phyloP scores from a whole-genome alignment of 768 basidiomycete species.

The Tricholoma flavovirens region DNA sequence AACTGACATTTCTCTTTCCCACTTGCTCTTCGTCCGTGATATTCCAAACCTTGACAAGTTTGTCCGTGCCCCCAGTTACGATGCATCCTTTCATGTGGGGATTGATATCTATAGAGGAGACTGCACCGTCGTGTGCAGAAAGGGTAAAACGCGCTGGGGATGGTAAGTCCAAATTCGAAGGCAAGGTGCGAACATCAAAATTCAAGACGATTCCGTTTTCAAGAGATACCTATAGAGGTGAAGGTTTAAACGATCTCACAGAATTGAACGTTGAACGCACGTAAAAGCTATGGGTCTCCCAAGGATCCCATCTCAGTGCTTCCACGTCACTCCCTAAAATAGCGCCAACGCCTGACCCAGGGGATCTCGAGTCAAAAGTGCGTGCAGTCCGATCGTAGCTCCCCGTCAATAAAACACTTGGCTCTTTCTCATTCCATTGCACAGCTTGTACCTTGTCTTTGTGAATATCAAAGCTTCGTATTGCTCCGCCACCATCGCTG shows the following conservation, averaged over 20 bases:
- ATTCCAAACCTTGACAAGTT: slow-evolving; percentile 96
- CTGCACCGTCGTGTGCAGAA: slow-evolving; percentile 88
- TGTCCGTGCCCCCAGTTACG: slow-evolving; percentile 92
- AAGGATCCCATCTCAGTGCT: slow-evolving; percentile 92
- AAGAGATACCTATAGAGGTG: slow-evolving; percentile 64
- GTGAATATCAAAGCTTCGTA: slow-evolving; percentile 81
- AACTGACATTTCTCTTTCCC: slow-evolving; percentile 69
- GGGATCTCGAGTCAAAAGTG: slow-evolving; percentile 87
- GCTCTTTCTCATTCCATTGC: slow-evolving; percentile 88
- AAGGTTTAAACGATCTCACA: not conserved
- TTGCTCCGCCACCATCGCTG: slow-evolving; percentile 53
- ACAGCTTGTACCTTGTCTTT: slow-evolving; percentile 96
- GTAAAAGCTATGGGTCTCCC: slow-evolving; percentile 83
- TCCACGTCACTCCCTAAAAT: slow-evolving; percentile 90
- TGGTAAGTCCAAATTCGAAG: slow-evolving; percentile 57
- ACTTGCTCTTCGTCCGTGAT: slow-evolving; percentile 57
- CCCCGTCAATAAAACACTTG: slow-evolving; percentile 87
- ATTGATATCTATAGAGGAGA: slow-evolving; percentile 86
- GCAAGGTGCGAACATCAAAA: slow-evolving; percentile 83
- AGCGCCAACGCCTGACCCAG: slow-evolving; percentile 77
- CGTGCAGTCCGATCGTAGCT: slow-evolving; percentile 95
- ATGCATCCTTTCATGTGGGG: slow-evolving; percentile 86
- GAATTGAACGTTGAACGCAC: slow-evolving; percentile 39
- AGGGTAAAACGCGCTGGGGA: slow-evolving; percentile 82
- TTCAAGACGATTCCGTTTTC: slow-evolving; percentile 93